Evolutionary conservation across 176 grass and related monocot genomes (phyloP).

Genomic region (Saccharum spontaneum): DNA sequence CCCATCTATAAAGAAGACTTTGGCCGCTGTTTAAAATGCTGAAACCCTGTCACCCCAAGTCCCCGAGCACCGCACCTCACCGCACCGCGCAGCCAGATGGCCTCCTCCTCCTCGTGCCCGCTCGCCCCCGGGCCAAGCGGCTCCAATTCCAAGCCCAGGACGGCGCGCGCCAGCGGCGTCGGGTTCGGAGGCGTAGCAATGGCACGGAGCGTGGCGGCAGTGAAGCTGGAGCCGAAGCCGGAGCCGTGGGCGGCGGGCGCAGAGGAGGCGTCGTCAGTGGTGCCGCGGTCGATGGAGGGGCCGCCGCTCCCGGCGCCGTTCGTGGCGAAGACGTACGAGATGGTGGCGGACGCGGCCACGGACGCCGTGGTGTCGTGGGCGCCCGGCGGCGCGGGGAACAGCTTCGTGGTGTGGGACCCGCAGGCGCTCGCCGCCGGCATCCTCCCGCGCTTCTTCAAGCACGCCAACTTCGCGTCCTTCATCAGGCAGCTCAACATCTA

Average conservation of each 20-base stretch:
- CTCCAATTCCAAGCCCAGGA: not conserved
- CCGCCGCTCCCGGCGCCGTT: constrained; percentile 44
- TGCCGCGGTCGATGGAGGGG: constrained; percentile 30
- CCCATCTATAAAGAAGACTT: not conserved
- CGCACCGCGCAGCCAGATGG: constrained; percentile 24
- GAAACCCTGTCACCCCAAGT: not conserved
- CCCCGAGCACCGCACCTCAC: not conserved
- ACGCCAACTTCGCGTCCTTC: constrained; percentile 84
- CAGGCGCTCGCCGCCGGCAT: constrained; percentile 44
- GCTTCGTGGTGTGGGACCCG: constrained; percentile 70
- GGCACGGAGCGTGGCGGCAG: not conserved
- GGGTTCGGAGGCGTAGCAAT: not conserved
- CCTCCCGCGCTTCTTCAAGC: constrained; percentile 78
- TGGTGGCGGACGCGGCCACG: constrained; percentile 49
- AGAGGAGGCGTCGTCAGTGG: not conserved
- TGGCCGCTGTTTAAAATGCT: not conserved
- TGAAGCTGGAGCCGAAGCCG: constrained; percentile 33
- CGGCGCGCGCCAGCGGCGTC: not conserved
- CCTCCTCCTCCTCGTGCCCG: constrained; percentile 6
- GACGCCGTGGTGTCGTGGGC: constrained; percentile 56
- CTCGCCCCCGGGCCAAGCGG: not conserved
- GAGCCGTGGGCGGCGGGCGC: constrained; percentile 1
- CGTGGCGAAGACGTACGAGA: constrained; percentile 63
- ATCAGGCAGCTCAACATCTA: constrained; percentile 79
- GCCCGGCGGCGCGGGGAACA: constrained; percentile 29